Percentiles rank a stretch among this genome's conserved stretches.
These are phyloP conservation scores for Rhytidiadelphus loreus DNA, from an alignment of 225 moss, liverwort and hornwort genomes.

Conservation along the genomic window DNA sequence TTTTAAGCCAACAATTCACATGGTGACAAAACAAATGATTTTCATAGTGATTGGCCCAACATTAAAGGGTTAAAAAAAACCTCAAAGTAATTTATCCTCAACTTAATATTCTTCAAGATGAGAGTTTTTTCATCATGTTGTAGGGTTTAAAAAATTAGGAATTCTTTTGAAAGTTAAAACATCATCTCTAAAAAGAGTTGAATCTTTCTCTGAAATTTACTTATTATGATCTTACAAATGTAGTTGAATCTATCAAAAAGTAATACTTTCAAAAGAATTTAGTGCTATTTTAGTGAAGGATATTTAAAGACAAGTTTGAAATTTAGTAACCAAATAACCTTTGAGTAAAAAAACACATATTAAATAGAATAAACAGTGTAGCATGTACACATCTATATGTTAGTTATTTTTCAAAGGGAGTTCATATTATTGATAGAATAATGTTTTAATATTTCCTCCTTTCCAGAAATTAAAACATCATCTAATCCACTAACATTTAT, in stretches of 20 bases:
- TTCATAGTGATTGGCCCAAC: too few species aligned
- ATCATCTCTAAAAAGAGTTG: fast-evolving
- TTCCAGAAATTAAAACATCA: neutral
- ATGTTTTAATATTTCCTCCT: too few species aligned
- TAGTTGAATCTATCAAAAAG: neutral
- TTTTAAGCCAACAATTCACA: too few species aligned
- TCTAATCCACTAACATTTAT: neutral
- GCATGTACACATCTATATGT: neutral
- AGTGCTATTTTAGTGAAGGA: neutral
- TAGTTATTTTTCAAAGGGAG: too few species aligned
- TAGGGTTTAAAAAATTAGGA: neutral
- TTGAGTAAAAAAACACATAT: neutral
- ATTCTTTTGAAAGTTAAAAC: neutral
- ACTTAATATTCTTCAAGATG: neutral
- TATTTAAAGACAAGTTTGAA: neutral
- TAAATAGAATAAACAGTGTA: neutral
- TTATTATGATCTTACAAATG: neutral
- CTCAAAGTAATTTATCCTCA: neutral
- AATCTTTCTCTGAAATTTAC: neutral
- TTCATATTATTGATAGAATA: too few species aligned
- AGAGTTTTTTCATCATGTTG: neutral
- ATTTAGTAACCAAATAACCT: neutral
- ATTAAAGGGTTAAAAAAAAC: too few species aligned
- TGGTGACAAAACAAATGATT: too few species aligned
- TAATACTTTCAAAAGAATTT: neutral